phyloP scores from a whole-genome alignment of 331 rosid species.

The Phaseolus coccineus region DNA sequence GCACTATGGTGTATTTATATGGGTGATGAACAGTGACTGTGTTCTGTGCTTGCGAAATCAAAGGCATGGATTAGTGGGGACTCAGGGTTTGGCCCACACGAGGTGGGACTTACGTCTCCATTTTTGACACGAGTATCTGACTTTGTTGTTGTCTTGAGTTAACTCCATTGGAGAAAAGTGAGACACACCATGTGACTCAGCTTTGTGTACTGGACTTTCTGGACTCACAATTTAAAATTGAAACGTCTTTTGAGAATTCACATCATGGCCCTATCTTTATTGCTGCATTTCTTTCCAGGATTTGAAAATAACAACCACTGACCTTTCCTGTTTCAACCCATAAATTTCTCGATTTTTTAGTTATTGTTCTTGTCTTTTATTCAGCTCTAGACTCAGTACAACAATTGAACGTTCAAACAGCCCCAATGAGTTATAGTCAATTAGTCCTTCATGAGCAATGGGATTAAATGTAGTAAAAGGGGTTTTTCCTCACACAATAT shows the following conservation, averaged over 20 bases:
- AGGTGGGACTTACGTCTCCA: conserved; percentile 34
- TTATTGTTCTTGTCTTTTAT: conserved; percentile 4
- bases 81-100: conserved; percentile 12
- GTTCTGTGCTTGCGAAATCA: conserved; percentile 65
- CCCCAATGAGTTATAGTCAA: conserved; percentile 24
- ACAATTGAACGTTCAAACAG: conserved; percentile 6
- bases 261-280: conserved; percentile 1
- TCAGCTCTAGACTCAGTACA: neutral
- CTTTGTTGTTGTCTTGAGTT: conserved; percentile 13
- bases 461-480: neutral
- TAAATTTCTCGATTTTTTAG: conserved; percentile 35
- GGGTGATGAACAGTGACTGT: neutral
- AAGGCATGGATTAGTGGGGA: conserved; percentile 68
- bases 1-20: conserved; percentile 27
- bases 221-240: neutral
- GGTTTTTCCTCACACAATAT: neutral
- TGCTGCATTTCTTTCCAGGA: neutral
- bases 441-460: neutral
- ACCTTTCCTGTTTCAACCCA: conserved; percentile 38
- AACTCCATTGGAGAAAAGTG: conserved; percentile 11
- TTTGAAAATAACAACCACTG: conserved; percentile 24
- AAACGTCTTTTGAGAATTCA: conserved; percentile 39
- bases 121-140: conserved; percentile 28
- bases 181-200: conserved; percentile 40
- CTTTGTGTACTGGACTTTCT: conserved; percentile 36